These are phyloP conservation scores for Cystobasidium onofrii DNA, from an alignment of 768 basidiomycete genomes.

Conservation along the genomic window DNA sequence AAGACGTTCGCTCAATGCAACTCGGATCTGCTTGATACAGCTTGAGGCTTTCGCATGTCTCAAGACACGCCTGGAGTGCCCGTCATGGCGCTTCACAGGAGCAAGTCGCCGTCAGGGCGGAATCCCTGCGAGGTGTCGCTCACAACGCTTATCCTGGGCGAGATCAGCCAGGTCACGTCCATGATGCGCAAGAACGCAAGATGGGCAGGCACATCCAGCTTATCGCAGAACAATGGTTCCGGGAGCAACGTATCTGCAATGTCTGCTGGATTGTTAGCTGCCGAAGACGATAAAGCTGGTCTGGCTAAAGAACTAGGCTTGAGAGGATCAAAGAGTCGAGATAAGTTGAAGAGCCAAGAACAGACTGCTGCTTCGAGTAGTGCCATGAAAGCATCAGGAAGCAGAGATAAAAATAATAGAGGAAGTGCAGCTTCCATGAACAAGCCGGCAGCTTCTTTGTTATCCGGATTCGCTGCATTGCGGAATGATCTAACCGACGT, in stretches of 20 bases:
- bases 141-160: slow-evolving; percentile 60
- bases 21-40: too few species aligned
- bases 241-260: slow-evolving; percentile 8
- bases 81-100: background rate
- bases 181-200: slow-evolving; percentile 96
- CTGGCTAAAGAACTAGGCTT: background rate
- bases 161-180: slow-evolving; percentile 83
- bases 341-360: slow-evolving; percentile 50
- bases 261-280: slow-evolving; percentile 20
- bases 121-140: slow-evolving; percentile 27
- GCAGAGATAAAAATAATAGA: background rate
- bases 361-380: background rate
- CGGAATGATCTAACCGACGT: slow-evolving; percentile 61
- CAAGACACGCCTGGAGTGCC: background rate
- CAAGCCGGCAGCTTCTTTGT: slow-evolving; percentile 49
- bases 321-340: background rate
- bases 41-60: background rate
- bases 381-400: background rate
- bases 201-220: slow-evolving; percentile 57
- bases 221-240: background rate
- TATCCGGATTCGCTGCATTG: slow-evolving; percentile 80
- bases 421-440: background rate
- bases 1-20: too few species aligned
- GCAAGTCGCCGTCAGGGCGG: background rate
- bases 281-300: slow-evolving; percentile 1